phyloP scores from a whole-genome alignment of 306 rosid species.

The Vigna nakashimae region DNA sequence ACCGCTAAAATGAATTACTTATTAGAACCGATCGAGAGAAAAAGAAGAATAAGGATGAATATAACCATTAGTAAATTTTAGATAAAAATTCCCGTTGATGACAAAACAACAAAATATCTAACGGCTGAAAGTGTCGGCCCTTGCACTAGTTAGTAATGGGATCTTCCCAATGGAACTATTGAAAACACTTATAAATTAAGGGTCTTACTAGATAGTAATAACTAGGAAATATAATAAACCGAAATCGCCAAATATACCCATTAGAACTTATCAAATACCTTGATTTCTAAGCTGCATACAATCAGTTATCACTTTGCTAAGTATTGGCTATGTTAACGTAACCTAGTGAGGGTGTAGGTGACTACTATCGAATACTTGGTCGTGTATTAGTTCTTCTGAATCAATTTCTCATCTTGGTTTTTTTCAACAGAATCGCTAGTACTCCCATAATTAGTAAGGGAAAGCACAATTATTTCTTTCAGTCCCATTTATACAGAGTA shows the following conservation, averaged over 20 bases:
- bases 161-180: background rate
- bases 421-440: conserved; percentile 3
- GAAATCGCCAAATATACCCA: conserved; percentile 2
- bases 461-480: conserved; percentile 13
- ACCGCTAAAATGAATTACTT: too few relatives aligned
- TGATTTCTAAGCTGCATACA: background rate
- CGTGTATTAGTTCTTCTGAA: background rate
- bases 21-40: too few relatives aligned
- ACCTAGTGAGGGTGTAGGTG: conserved; percentile 1
- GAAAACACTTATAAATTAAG: background rate
- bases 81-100: background rate
- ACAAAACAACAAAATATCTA: background rate
- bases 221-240: background rate
- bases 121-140: background rate
- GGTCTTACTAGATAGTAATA: background rate
- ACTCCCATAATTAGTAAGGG: background rate
- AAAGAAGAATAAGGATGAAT: too few relatives aligned
- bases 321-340: background rate
- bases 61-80: background rate
- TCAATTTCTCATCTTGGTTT: background rate
- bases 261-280: background rate
- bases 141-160: background rate
- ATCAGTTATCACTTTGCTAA: background rate
- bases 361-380: background rate
- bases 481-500: conserved; percentile 19